These are phyloP conservation scores for Coprinopsis marcescibilis DNA, from an alignment of 768 basidiomycete genomes.

Conservation along the genomic window DNA sequence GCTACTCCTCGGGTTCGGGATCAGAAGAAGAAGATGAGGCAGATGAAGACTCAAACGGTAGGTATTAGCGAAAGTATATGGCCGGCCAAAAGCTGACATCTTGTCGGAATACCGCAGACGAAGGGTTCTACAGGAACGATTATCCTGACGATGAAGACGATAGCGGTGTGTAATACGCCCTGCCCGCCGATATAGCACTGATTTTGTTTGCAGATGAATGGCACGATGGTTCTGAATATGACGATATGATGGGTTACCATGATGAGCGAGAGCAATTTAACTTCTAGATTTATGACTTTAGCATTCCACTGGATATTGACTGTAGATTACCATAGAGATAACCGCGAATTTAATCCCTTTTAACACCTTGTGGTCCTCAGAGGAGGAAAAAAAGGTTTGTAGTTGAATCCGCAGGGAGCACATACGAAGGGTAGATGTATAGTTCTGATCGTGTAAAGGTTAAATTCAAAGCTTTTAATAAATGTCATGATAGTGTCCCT, in stretches of 20 bases:
- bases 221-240: conserved; percentile 48
- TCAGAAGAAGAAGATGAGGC: conserved; percentile 68
- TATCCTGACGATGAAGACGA: conserved; percentile 76
- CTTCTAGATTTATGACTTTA: background rate
- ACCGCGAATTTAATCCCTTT: too few relatives aligned
- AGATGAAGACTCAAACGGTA: conserved; percentile 84
- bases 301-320: too few relatives aligned
- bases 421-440: too few relatives aligned
- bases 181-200: background rate
- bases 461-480: conserved; percentile 14
- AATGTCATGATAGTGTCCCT: conserved; percentile 13
- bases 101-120: conserved; percentile 44
- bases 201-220: conserved; percentile 41
- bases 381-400: too few relatives aligned
- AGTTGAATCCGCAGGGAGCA: too few relatives aligned
- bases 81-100: background rate
- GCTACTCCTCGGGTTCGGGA: conserved; percentile 57
- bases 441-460: background rate
- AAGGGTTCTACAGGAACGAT: conserved; percentile 82
- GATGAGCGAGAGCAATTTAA: conserved; percentile 4
- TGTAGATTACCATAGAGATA: too few relatives aligned
- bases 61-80: conserved; percentile 12
- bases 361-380: too few relatives aligned
- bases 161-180: conserved; percentile 24
- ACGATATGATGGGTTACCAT: conserved; percentile 13